Base-by-base conservation (phyloP, 1,284 basidiomycete genomes). In the Microbotryomycetes sp. region DNA sequence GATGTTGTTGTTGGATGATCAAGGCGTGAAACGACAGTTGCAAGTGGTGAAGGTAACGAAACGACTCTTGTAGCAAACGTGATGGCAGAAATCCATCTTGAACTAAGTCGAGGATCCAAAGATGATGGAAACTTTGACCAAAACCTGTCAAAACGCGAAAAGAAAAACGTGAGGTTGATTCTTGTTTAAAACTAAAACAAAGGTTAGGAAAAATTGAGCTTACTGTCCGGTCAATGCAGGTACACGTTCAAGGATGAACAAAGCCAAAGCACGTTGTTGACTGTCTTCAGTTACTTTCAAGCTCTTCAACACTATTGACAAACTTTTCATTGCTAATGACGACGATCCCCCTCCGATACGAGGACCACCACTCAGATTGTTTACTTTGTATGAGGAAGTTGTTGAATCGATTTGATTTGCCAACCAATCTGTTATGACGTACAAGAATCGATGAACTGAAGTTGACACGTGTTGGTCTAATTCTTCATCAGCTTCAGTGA, bases 1-100 rank as follows among this genome's bases (percentile, higher is more conserved):
- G 77, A 78, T 23, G 78, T 80, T 28, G 72, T 72, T 81, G 80
- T 7, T 82, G 80, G 70, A 82, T 81, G 71, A 12, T 50, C 19
- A 54, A 62, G 59, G 86, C 86, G 64, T 83, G 81, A 23, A 70
- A 63, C n/a, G 81, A 68, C 53, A n/a, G 29, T 14, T 28, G 6
- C 22, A 23, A 6, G 22, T 15, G 30, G 31, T 6, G 45, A 16
- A 6, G 50, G 26, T 6, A 69, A 51, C 3, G 62, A 55, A 36
- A 69, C 58, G 50, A 70, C 60, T 48, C 59, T 54, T 29, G 59
- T 69, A 3, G 69, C 69, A 28, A 66, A 68, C 16, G 67, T 67
- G 51, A 70, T 65, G 26, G 65, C 65, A 4, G 54, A 60, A n/a
- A 70, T 67, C 69, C 69, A 70, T n/a, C 65, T 54, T 4, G 63